Base-by-base conservation (phyloP, 345 rosid genomes). In the Chamaenerion angustifolium region DNA sequence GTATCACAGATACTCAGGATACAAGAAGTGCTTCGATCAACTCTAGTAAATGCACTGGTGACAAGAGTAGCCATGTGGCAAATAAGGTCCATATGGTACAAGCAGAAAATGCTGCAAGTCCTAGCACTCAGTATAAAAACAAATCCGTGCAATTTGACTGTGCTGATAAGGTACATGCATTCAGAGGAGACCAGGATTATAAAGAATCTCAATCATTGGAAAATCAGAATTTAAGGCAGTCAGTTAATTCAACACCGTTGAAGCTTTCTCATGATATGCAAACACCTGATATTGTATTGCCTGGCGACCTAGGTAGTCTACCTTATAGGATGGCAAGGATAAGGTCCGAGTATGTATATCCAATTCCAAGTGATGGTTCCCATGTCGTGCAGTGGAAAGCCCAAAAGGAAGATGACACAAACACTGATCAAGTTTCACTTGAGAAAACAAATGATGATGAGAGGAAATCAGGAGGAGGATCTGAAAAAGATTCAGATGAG, bases 231-330 rank as follows among this genome's bases (percentile, higher is more conserved):
- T 56, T 71, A 46, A 66, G 71, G 67, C 48, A 45, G 56, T 71
- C 77, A 12, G 85, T 90, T 27, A 64, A 68, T 60, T 88, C 95
- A 42, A 93, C 92, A 18, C 71, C 92, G 16, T 4, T 78, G 55
- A 79, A 79, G 64, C 67, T 93, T 55, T 72, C 81, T 46, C 86
- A 85, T 59, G 99, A 88, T 55, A 85, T 93, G 95, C 95, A 93
- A 70, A 93, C 99, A 64, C 96, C 96, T 4, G 99, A 94, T 60
- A 88, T 96, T 52, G 71, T 80, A 62, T 92, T 71, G 56, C 83
- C 90, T 47, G 62, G 82, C 52, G 74, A 71, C 57, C 16, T 72
- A 40, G 85, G 68, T 42, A 61, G 48, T 56, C 60, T 65, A 43
- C 71, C 63, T 11, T 66, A 54, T 65, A 74, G 77, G 50, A 84